Evolutionary conservation across 1,139 yeast genomes (phyloP).

Genomic region (Kurtzmaniella quercitrusa): DNA sequence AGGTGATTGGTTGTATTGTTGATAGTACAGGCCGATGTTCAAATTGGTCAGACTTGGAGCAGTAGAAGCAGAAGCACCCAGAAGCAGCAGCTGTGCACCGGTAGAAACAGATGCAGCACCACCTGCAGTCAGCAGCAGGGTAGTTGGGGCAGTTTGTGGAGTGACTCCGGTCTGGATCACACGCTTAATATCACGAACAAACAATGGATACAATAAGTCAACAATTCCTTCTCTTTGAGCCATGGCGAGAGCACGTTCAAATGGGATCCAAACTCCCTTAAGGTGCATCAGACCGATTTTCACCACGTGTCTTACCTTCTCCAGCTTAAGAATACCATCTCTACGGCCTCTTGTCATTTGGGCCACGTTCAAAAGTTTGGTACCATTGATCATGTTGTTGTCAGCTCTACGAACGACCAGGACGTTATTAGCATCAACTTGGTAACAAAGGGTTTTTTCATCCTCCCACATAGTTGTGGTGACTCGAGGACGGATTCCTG

Average conservation of each 20-base stretch:
- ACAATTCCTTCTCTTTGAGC: constrained; percentile 88
- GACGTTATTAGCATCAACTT: constrained; percentile 90
- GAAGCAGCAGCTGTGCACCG: constrained; percentile 10
- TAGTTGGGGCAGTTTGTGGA: constrained; percentile 21
- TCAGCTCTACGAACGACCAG: constrained; percentile 88
- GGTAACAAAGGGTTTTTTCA: constrained; percentile 90
- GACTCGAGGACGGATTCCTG: constrained; percentile 72
- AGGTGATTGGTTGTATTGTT: constrained; percentile 19
- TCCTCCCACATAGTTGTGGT: constrained; percentile 98
- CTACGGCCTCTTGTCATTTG: constrained; percentile 57
- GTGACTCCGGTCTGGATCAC: constrained; percentile 56
- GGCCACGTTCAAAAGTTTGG: constrained; percentile 61
- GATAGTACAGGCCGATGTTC: constrained; percentile 20
- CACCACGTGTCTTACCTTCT: constrained; percentile 85
- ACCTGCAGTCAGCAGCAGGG: constrained; percentile 2
- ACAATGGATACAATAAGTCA: constrained; percentile 80
- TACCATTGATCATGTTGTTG: constrained; percentile 94
- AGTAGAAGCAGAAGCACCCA: constrained; percentile 8
- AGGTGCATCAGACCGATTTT: constrained; percentile 96
- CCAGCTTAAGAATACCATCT: constrained; percentile 70
- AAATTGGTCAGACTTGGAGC: constrained; percentile 6
- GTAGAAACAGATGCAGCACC: constrained; percentile 12
- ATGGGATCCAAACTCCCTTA: constrained; percentile 98
- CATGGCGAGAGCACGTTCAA: constrained; percentile 86
- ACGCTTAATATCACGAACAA: constrained; percentile 79